Evolutionary conservation across 495 filamentous ascomycete species (phyloP).

Genomic region (Aspergillus taichungensis): DNA sequence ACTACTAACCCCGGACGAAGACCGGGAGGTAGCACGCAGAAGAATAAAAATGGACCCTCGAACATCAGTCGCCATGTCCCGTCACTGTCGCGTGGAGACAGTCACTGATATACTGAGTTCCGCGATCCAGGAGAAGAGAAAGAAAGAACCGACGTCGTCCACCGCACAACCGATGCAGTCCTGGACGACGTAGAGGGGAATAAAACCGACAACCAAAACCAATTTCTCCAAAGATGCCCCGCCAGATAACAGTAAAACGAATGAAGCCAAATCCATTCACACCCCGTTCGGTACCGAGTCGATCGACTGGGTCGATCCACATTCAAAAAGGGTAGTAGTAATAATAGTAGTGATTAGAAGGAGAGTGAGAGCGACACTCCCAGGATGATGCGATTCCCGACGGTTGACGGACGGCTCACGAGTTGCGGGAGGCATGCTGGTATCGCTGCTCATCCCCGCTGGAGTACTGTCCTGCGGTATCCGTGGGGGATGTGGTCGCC

Average conservation of each 20-base stretch:
- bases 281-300: constrained; percentile 9
- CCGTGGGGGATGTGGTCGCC: constrained; percentile 15
- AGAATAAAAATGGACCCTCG: no score
- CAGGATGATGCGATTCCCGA: constrained; percentile 1
- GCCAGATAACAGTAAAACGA: constrained; percentile 8
- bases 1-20: no score
- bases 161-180: constrained; percentile 3
- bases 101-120: no score
- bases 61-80: no score
- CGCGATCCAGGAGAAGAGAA: background rate
- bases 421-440: constrained; percentile 6
- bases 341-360: no score
- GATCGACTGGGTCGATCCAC: background rate
- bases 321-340: no score
- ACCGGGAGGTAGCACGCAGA: no score
- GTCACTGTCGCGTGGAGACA: no score
- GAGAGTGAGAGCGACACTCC: no score
- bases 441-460: constrained; percentile 17
- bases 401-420: constrained; percentile 13
- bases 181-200: constrained; percentile 4
- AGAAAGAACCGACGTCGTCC: constrained; percentile 5
- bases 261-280: constrained; percentile 9
- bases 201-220: constrained; percentile 10
- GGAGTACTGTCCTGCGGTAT: constrained; percentile 13
- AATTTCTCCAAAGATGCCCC: constrained; percentile 12